Evolutionary conservation across 768 basidiomycete genomes (phyloP), one percentile per base, ranked within the genome.

Genomic region (Mycena epipterygia): DNA sequence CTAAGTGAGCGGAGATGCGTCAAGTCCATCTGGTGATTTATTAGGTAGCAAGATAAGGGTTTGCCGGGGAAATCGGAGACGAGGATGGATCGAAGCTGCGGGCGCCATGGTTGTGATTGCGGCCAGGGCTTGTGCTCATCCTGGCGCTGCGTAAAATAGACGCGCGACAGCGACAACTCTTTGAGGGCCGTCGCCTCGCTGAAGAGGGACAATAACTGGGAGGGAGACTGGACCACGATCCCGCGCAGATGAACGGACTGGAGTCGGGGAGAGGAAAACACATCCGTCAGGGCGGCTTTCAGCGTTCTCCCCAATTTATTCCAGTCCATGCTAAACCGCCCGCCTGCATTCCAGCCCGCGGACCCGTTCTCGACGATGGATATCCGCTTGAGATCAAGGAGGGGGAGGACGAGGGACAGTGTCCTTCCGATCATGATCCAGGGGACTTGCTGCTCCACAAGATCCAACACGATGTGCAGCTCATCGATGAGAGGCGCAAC

Each of bases 191-290:
- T n/a, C 1, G 57, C 39, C 6, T 60, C 51, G 49, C 66, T 49
- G 66, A 67, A 67, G 23, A 67, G 58, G 46, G 56, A 49, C 4
- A 67, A 33, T n/a, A 67, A 49, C 58, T 60, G 57, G 13, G 3
- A 2, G 25, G 67, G 57, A 23, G 66, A 67, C 12, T 60, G 14
- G 35, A 67, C 23, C 9, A 39, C 44, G 58, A 67, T 49, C n/a
- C 66, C 66, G 35, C 66, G 58, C 11, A 67, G 49, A 21, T 52
- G 66, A 7, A 67, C 66, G 19, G 57, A 21, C 63, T 64, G 37
- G 27, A 64, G 49, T 6, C 2, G 9, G 0, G 63, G 42, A 23
- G 63, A 64, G 8, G 63, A 53, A 39, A 64, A 67, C 23, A 37
- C 30, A 13, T 21, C 58, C 6, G 29, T 8, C 9, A 68, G 29